Evolutionary conservation across 116 monocot species (phyloP).

Genomic region (Papilionanthe hybrid): DNA sequence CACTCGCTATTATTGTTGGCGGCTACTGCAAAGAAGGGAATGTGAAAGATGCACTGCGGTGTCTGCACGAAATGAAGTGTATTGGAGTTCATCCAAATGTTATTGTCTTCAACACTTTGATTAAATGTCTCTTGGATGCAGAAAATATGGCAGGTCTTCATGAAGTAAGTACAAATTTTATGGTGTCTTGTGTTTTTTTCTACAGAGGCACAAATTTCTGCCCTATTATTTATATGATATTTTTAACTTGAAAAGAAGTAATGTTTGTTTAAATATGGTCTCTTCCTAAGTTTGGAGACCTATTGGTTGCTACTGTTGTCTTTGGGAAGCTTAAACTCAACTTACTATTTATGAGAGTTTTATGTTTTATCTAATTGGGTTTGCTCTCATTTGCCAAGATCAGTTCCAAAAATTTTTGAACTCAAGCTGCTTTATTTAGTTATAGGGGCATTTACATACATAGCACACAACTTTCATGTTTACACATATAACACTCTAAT

Average conservation of each 20-base stretch:
- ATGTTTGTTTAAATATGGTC: background rate
- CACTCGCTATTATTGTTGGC: conserved; percentile 70
- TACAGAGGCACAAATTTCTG: background rate
- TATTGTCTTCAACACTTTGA: conserved; percentile 73
- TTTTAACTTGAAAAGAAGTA: background rate
- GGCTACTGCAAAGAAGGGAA: conserved; percentile 91
- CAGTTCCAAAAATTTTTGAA: background rate
- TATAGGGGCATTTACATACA: too few relatives aligned
- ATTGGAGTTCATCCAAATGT: conserved; percentile 56
- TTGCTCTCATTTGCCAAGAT: background rate
- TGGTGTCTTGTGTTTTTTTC: background rate
- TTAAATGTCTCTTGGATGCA: conserved; percentile 81
- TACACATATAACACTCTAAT: too few relatives aligned
- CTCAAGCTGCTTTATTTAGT: background rate
- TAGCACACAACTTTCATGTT: too few relatives aligned
- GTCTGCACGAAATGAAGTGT: conserved; percentile 62
- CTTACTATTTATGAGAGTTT: background rate
- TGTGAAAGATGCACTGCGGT: conserved; percentile 69
- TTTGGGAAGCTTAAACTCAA: too few relatives aligned
- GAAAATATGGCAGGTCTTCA: conserved; percentile 58
- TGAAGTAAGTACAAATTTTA: conserved; percentile 46
- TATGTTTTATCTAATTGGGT: background rate
- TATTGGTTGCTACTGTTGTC: background rate
- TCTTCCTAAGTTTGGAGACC: background rate
- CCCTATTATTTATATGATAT: background rate